phyloP scores from a whole-genome alignment of 2,329 filamentous ascomycete genomes.

The Diaporthe ampelina region DNA sequence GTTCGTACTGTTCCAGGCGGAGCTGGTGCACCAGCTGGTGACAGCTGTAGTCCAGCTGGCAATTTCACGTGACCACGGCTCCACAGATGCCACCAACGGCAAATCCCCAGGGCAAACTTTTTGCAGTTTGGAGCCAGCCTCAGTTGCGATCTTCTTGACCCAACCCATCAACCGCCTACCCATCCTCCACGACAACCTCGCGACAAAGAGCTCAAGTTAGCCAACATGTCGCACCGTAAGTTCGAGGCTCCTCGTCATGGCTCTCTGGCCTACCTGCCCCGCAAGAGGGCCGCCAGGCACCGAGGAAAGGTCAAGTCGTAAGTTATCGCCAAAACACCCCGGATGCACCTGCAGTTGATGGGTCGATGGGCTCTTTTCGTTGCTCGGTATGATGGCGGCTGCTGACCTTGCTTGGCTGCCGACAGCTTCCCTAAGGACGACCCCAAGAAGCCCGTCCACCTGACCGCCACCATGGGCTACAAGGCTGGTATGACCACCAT shows the following conservation, averaged over 20 bases:
- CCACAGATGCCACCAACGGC: constrained; percentile 38
- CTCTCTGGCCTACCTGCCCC: constrained; percentile 87
- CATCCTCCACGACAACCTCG: constrained; percentile 39
- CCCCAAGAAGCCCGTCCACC: constrained; percentile 99
- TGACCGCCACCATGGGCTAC: constrained; percentile 98
- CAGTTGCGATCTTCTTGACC: not conserved
- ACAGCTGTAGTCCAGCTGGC: not conserved
- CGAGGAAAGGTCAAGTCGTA: constrained; percentile 99
- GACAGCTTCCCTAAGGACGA: constrained; percentile 99
- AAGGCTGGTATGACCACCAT: constrained; percentile 99
- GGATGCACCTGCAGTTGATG: constrained; percentile 1
- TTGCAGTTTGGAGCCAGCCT: constrained; percentile 8
- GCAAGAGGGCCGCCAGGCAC: constrained; percentile 95
- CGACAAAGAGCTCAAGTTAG: constrained; percentile 38
- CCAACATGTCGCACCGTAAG: constrained; percentile 66
- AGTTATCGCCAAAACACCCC: constrained; percentile 56
- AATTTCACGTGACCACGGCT: constrained; percentile 26
- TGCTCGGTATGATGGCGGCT: not conserved
- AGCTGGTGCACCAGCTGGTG: not conserved
- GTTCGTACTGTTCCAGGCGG: not conserved
- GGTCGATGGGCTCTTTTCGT: not conserved
- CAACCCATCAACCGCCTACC: constrained; percentile 35
- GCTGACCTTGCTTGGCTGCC: constrained; percentile 16
- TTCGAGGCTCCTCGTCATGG: constrained; percentile 93
- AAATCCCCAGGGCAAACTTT: constrained; percentile 36